Evolutionary conservation across 352 stramenopile species (phyloP).

Genomic region (Globisporangium alternatum): DNA sequence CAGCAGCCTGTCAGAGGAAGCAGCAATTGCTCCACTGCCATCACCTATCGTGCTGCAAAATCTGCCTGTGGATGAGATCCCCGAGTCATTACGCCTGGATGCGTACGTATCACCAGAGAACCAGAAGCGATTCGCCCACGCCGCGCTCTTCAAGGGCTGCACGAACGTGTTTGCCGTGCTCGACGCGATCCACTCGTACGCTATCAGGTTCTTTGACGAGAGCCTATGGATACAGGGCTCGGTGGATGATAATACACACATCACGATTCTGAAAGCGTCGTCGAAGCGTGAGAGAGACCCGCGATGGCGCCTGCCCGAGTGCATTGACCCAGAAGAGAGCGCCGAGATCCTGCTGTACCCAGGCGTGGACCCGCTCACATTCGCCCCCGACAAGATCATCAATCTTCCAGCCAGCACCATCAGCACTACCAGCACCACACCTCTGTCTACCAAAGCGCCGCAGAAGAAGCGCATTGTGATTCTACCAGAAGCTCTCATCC

Average conservation of each 20-base stretch:
- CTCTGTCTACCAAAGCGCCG: not conserved
- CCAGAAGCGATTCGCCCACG: conserved; percentile 47
- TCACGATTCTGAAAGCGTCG: conserved; percentile 39
- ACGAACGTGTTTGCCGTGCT: conserved; percentile 60
- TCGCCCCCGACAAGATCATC: conserved; percentile 55
- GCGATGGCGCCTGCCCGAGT: conserved; percentile 38
- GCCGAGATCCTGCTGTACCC: conserved; percentile 56
- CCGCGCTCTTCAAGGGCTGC: conserved; percentile 47
- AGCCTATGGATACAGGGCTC: conserved; percentile 34
- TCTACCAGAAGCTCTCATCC: conserved; percentile 33
- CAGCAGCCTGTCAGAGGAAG: not conserved
- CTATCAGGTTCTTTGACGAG: conserved; percentile 42
- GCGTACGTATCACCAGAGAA: conserved; percentile 48
- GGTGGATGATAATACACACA: conserved; percentile 26
- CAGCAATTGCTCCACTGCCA: not conserved
- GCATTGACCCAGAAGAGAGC: conserved; percentile 39
- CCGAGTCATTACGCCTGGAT: conserved; percentile 36
- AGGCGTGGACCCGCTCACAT: conserved; percentile 44
- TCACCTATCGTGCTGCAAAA: conserved; percentile 22
- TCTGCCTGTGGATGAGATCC: conserved; percentile 27
- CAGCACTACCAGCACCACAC: not conserved
- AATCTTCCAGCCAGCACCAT: conserved; percentile 31
- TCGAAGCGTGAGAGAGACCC: conserved; percentile 27
- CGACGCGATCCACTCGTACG: conserved; percentile 60
- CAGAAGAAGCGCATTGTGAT: conserved; percentile 54